phyloP scores from a whole-genome alignment of 1,139 yeast genomes.

The Lodderomyces margitis region DNA sequence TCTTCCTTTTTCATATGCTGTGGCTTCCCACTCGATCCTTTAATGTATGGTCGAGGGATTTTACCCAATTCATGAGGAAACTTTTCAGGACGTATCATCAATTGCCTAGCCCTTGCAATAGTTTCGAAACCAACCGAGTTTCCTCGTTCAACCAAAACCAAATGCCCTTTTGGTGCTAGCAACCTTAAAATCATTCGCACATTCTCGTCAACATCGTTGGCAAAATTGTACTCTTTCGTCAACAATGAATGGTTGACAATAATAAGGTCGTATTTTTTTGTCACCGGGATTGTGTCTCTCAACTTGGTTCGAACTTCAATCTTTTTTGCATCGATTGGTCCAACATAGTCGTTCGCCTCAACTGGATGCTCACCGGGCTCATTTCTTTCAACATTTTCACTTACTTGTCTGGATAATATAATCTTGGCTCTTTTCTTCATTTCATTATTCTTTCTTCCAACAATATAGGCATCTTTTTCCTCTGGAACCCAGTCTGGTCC shows the following conservation, averaged over 20 bases:
- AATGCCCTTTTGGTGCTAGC: conserved; percentile 73
- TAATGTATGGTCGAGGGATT: conserved; percentile 68
- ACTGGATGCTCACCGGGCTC: conserved; percentile 17
- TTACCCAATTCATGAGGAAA: conserved; percentile 55
- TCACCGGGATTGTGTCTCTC: conserved; percentile 47
- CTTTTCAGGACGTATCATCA: conserved; percentile 81
- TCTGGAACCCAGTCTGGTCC: conserved; percentile 61
- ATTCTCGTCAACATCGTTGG: conserved; percentile 69
- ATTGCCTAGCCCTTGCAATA: conserved; percentile 85
- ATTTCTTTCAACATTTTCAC: conserved; percentile 38
- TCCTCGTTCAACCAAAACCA: conserved; percentile 83
- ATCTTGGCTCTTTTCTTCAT: conserved; percentile 83
- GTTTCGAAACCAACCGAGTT: conserved; percentile 86
- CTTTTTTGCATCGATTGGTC: conserved; percentile 58
- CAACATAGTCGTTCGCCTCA: conserved; percentile 26
- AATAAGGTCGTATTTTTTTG: conserved; percentile 70
- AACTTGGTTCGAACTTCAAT: conserved; percentile 54
- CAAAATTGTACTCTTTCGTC: conserved; percentile 58
- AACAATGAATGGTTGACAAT: conserved; percentile 80
- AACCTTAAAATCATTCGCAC: conserved; percentile 59
- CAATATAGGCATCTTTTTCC: conserved; percentile 67
- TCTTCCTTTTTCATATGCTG: conserved; percentile 31
- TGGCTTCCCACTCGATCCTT: conserved; percentile 48
- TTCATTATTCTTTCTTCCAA: conserved; percentile 57
- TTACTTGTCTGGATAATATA: conserved; percentile 65